These are phyloP conservation scores for Hippophae tibetana DNA, from an alignment of 306 rosid genomes.

Conservation along the genomic window DNA sequence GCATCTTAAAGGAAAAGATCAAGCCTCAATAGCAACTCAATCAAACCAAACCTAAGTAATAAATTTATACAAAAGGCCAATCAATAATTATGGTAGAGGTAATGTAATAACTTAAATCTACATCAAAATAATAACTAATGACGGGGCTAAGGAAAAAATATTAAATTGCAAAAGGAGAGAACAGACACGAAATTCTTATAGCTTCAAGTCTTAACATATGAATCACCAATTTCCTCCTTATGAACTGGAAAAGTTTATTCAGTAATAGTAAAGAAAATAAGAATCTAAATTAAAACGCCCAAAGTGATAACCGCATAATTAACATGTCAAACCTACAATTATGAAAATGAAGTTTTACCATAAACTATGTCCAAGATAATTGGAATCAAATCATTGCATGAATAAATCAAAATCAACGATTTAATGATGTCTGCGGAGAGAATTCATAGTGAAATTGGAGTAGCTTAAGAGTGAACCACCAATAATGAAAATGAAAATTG, in stretches of 20 bases:
- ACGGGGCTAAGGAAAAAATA: too few relatives aligned
- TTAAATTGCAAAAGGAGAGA: too few relatives aligned
- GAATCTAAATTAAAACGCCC: neutral
- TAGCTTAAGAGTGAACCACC: neutral
- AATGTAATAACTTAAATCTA: too few relatives aligned
- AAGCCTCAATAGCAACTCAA: neutral
- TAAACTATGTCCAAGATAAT: neutral
- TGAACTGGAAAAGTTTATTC: neutral
- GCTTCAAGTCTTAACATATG: neutral
- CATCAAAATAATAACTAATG: too few relatives aligned
- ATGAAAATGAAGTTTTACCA: neutral
- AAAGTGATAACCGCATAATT: neutral
- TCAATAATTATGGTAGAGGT: too few relatives aligned
- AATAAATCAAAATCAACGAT: neutral
- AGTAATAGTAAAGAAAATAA: neutral
- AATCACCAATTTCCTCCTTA: neutral
- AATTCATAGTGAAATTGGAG: neutral
- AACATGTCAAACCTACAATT: neutral
- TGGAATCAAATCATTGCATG: neutral
- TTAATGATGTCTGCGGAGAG: neutral
- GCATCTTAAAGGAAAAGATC: constrained; percentile 13
- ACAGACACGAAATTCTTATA: too few relatives aligned
- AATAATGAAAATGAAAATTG: neutral
- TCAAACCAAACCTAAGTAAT: neutral
- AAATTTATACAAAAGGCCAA: too few relatives aligned